Evolutionary conservation across 2,329 filamentous ascomycete genomes (phyloP).

Genomic region (Thelonectria olida): DNA sequence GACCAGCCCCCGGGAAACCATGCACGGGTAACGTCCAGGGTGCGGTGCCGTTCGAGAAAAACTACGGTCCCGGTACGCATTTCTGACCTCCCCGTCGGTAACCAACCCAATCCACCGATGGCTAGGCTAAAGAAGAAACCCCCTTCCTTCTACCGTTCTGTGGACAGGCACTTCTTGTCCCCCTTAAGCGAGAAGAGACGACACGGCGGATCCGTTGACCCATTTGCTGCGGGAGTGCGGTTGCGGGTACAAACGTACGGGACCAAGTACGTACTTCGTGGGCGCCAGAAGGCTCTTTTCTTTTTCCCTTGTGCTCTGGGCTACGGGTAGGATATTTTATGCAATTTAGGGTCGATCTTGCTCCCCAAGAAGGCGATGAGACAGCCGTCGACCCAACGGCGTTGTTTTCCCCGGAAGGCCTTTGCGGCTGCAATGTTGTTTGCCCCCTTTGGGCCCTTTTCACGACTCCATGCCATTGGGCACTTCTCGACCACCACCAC

Average conservation of each 20-base stretch:
- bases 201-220: neutral
- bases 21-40: constrained; percentile 15
- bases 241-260: no score
- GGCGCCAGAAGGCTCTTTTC: neutral
- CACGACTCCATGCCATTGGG: neutral
- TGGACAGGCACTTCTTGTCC: neutral
- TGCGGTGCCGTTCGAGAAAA: constrained; percentile 15
- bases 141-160: neutral
- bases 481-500: neutral
- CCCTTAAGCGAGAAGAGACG: neutral
- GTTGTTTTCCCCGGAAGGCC: constrained; percentile 10
- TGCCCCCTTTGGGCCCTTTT: constrained; percentile 15
- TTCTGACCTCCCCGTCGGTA: constrained; percentile 6
- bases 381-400: constrained; percentile 4
- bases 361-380: constrained; percentile 13
- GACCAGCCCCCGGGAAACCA: neutral
- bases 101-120: neutral
- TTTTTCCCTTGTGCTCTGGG: neutral
- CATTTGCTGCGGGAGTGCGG: no score
- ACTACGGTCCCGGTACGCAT: neutral
- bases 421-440: neutral
- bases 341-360: constrained; percentile 2
- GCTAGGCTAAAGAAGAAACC: neutral
- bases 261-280: no score
- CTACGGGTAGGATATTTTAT: no score